Evolutionary conservation across 2,329 filamentous ascomycete species (phyloP), one percentile per base, ranked within the genome.

Genomic region (Aureobasidium uvarum): DNA sequence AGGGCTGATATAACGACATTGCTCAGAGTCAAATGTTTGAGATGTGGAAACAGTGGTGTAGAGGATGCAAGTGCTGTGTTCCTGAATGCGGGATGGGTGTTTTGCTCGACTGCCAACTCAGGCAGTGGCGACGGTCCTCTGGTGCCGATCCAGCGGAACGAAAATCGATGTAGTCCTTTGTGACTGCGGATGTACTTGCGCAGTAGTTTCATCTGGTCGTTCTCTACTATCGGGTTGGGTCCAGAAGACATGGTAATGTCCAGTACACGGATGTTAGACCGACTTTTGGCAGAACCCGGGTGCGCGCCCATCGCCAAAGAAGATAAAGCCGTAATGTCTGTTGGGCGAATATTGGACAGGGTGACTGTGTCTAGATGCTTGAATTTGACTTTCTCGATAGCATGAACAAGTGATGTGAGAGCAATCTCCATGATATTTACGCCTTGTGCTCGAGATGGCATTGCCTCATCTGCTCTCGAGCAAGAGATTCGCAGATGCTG

Each of bases 401-500:
- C 89, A 69, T 96, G 92, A 69, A 92, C 89, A 64, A 96, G 79
- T 69, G 91, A 95, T 74, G 96, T 92, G 67, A 96, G 86, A 4
- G 91, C 91, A 73, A 95, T 96, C 81, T 96, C 92, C 67, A 96
- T 90, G 56, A 89, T 86, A 75, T 87, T 88, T 55, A 91, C 85
- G 74, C 92, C 91, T 51, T 89, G 83, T 74, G 91, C 23, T 18
- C 10, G 41, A 13, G 11, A 28, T 11, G 87, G 43, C 74, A 68
- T 10, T 83, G 79, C 18, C 10, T 86, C 80, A 66, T 87, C 81
- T 75, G 92, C 89, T 43, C 86, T 89, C 5, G 90, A 90, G 70
- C 91, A 95, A 67, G 86, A 87, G 73, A 96, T 84, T 56, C 85
- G 89, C 66, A 96, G 81, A 74, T 94, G 90, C 52, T 85, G 81